Base-by-base conservation (phyloP, 108 stramenopile genomes). In the Mediolabrus comicus region DNA sequence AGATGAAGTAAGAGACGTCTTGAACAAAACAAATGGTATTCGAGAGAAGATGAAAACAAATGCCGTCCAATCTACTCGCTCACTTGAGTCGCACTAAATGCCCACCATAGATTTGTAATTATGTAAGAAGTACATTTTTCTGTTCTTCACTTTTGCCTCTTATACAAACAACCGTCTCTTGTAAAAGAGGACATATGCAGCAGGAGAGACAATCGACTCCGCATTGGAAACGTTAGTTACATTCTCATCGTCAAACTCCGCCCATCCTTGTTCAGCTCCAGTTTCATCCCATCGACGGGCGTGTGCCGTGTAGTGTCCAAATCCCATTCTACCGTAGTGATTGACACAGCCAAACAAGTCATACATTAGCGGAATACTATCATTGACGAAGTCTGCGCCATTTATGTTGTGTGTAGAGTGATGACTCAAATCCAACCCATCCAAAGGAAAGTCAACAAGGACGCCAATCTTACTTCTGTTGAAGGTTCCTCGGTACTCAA, bases 321-420 rank as follows among this genome's bases (percentile, higher is more conserved):
- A 96, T n/a, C 98, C 95, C 75, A 99, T 76, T 43, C 92, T 82
- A 10, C 98, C 98, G n/a, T 80, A 86, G 77, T 99, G 98, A 69
- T 99, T 96, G 9, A 90, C 82, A 5, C 97, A 97, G 6, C 91
- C 98, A 75, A 92, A 99, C n/a, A 97, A 72, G 74, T 99, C 98
- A 72, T 98, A 99, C 8, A 88, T 59, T 9, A 92, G 84, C 11
- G 86, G 90, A 26, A 90, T 70, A 9, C 58, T 25, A 53, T 86
- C 83, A 30, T 84, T 63, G 0, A 90, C 82, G 49, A 86, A 26
- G 55, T 28, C 59, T 4, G 29, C 39, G 30, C 54, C 41, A 31
- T 13, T 19, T 11, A 25, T 33, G 56, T n/a, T 35, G n/a, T 61
- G 52, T n/a, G 69, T 62, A 71, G 54, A 56, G 53, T 93, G 82